Evolutionary conservation across 345 rosid species (phyloP).

Genomic region (Gossypium herbaceum): DNA sequence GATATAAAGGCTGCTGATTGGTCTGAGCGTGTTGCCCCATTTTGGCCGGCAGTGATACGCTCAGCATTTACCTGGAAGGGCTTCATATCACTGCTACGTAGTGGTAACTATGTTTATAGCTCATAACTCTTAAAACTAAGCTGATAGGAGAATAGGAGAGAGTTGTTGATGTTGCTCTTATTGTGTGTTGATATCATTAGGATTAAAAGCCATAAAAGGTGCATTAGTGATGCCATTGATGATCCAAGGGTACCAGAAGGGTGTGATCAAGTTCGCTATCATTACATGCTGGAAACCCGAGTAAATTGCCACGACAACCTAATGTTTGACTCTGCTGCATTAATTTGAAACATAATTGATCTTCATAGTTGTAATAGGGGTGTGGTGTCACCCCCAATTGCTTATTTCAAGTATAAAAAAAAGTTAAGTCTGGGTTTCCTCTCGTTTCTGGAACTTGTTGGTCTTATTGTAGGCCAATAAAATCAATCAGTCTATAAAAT

Average conservation of each 20-base stretch:
- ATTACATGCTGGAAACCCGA: constrained; percentile 72
- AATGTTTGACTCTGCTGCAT: background rate
- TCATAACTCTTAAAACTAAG: background rate
- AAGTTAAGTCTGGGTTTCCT: background rate
- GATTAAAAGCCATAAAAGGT: background rate
- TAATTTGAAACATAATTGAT: no score
- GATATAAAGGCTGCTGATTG: constrained; percentile 81
- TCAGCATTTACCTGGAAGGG: constrained; percentile 87
- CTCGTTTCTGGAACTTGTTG: background rate
- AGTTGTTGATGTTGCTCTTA: background rate
- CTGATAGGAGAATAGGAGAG: background rate
- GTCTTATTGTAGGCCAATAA: background rate
- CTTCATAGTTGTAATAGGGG: no score
- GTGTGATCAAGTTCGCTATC: constrained; percentile 66
- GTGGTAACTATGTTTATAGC: constrained; percentile 38
- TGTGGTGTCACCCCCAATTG: no score
- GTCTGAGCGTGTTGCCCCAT: constrained; percentile 75
- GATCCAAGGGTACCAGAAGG: constrained; percentile 87
- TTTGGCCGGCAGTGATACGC: constrained; percentile 85
- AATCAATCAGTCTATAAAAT: background rate
- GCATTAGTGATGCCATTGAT: constrained; percentile 32
- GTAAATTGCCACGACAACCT: background rate
- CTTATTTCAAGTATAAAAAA: no score
- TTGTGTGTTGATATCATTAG: background rate
- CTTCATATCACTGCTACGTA: constrained; percentile 54